Evolutionary conservation across 495 filamentous ascomycete species (phyloP), one percentile per base, ranked within the genome.

Genomic region (Trichoderma reesei): DNA sequence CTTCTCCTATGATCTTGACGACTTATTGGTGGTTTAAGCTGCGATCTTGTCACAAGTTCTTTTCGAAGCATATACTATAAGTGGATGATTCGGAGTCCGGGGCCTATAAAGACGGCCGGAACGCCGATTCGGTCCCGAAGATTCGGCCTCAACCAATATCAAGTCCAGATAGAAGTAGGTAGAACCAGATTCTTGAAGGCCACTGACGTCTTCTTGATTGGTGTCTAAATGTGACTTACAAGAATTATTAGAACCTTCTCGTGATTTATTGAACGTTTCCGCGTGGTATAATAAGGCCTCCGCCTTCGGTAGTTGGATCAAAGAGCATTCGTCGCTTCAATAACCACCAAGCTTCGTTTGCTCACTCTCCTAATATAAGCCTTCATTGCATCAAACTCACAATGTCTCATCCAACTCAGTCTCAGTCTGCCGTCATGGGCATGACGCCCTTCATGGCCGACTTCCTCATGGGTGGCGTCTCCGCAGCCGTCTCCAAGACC

Each of bases 401-500:
- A 48, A 48, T 48, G 44, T n/a, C 44, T 20, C 44, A 18, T 26
- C 20, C 44, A 7, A 18, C n/a, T 20, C 44, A 26, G 41, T 26
- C 34, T 5, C 26, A 26, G 26, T n/a, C 60, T 41, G 33, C 10
- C 1, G 14, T 26, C 6, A 9, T 48, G 44, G 44, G 44, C 13
- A 18, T 44, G 20, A 73, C 79, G 75, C 70, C 82, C 75, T 90
- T 90, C 80, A 79, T 96, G 74, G 90, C 92, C 70, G 93, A 98
- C 83, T 98, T 98, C 84, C 76, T 98, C 86, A 96, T 98, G 95
- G 94, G 94, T 89, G 94, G 94, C 95, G 88, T 98, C 69, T 96
- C 94, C 73, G 94, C 94, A 75, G 94, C 94, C 80, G 91, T 98
- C 88, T 98, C 94, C 73, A 98, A 98, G 89, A 98, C 94, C 70